Evolutionary conservation across 768 basidiomycete genomes (phyloP), one percentile per base, ranked within the genome.

Genomic region (Pulveroboletus sp.): DNA sequence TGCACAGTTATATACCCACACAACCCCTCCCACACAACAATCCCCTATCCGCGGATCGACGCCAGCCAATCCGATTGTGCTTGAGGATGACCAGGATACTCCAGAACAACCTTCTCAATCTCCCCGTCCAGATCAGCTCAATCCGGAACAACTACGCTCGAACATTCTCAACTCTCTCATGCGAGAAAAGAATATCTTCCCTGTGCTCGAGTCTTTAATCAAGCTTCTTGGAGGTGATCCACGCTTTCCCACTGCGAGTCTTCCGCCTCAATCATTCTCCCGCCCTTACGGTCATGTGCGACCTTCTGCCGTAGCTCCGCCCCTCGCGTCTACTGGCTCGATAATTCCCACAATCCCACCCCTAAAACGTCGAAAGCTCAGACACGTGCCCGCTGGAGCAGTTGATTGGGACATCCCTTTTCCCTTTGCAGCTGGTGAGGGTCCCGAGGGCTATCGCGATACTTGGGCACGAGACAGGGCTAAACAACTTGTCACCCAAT

Each of bases 381-480:
- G 72, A 48, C 68, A 72, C 9, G 87, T 91, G 13, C 89, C 89
- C 29, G 89, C 89, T 19, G 89, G 89, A 11, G 89, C 89, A 2
- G 75, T 65, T 2, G 87, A 90, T 59, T 91, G 89, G 89, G 87
- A 90, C 56, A 78, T 90, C 0, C 89, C 89, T 0, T 90, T 83
- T 63, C 89, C 89, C 6, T 90, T 90, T 53, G 62, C 67, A 64
- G 34, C 75, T 40, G 89, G 86, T 24, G 84, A 91, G 55, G 89
- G 85, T 2, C 86, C 89, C 2, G 62, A 75, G 16, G 71, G 73
- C n/a, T 90, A 90, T 63, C 73, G 67, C 9, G 63, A 71, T 43
- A 82, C 71, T 23, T 90, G 88, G 89, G 78, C 82, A 52, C 75
- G 68, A 39, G 77, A 84, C 31, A 77, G 87, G 24, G 76, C 79